Evolutionary conservation across 768 basidiomycete species (phyloP), one percentile per base, ranked within the genome.

Genomic region (Coprinellus micaceus): DNA sequence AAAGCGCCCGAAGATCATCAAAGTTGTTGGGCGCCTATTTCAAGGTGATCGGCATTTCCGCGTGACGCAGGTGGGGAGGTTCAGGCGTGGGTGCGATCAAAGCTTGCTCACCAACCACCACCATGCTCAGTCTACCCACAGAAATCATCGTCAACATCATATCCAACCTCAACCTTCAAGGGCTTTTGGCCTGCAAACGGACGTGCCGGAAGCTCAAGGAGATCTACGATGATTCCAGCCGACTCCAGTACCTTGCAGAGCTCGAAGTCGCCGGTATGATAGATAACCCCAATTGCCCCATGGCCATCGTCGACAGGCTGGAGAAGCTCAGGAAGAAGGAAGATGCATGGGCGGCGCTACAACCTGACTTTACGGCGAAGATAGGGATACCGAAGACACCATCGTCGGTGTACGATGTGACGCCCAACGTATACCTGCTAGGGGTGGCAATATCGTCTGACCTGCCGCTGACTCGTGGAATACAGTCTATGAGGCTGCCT

Each of bases 401-500:
- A 9, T 49, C 44, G n/a, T 62, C 63, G 25, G 37, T 60, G 12
- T 63, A 63, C 48, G 61, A 61, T 44, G 46, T 62, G 4, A 61
- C 58, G 6, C 51, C 59, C 22, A 52, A 48, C n/a, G 24, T 58
- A 13, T 65, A 58, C 41, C 36, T 60, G 15, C 25, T 50, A 12
- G 55, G 59, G 3, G 57, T 55, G 30, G 54, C 57, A n/a, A 19
- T 19, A n/a, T 17, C 19, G 19, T 46, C 36, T 5, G 40, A 58
- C 15, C 25, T 39, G 2, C 43, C 29, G 17, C 19, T 36, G 21
- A 53, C 58, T 5, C 17, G 28, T 4, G 58, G 47, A n/a, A 25
- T 60, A 25, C 59, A 60, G 47, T 28, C 37, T 11, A 26, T 57
- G 13, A 29, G 15, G 17, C 40, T 60, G 2, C 59, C 30, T 13